phyloP scores from a whole-genome alignment of 75 land plant species.

The Cryptomeria japonica region DNA sequence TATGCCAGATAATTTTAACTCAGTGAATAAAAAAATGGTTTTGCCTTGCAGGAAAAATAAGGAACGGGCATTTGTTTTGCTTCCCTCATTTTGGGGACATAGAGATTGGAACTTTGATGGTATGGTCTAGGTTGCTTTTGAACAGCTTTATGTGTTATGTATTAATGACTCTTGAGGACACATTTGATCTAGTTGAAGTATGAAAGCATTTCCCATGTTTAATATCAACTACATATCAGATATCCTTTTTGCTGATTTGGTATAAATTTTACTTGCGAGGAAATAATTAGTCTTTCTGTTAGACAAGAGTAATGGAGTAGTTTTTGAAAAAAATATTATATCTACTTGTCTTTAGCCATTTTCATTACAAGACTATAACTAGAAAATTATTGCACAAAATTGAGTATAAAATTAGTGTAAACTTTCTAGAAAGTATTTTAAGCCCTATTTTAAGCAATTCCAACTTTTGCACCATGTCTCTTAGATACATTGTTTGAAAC shows the following conservation, averaged over 20 bases:
- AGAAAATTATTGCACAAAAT: not conserved
- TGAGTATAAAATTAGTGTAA: not conserved
- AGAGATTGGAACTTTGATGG: slow-evolving; percentile 4
- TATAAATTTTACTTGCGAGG: too few species aligned
- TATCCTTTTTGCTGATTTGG: not conserved
- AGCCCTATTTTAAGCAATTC: too few species aligned
- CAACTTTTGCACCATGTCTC: too few species aligned
- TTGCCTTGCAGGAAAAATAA: not conserved
- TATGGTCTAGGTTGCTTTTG: not conserved
- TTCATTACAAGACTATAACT: not conserved
- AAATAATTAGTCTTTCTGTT: too few species aligned
- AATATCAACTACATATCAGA: not conserved
- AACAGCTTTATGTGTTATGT: not conserved
- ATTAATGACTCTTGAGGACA: not conserved
- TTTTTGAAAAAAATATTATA: not conserved
- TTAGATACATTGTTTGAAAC: too few species aligned
- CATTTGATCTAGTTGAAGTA: not conserved
- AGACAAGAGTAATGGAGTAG: not conserved
- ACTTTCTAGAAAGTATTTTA: too few species aligned
- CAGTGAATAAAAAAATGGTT: not conserved
- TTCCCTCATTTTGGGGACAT: slow-evolving; percentile 9
- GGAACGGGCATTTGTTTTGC: slow-evolving; percentile 6
- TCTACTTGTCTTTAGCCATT: not conserved
- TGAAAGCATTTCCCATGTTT: not conserved
- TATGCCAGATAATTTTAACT: not conserved